Percentiles rank a stretch among this genome's conserved stretches.
phyloP scores from a whole-genome alignment of 2,329 filamentous ascomycete genomes.

The Dactylellina haptotyla region DNA sequence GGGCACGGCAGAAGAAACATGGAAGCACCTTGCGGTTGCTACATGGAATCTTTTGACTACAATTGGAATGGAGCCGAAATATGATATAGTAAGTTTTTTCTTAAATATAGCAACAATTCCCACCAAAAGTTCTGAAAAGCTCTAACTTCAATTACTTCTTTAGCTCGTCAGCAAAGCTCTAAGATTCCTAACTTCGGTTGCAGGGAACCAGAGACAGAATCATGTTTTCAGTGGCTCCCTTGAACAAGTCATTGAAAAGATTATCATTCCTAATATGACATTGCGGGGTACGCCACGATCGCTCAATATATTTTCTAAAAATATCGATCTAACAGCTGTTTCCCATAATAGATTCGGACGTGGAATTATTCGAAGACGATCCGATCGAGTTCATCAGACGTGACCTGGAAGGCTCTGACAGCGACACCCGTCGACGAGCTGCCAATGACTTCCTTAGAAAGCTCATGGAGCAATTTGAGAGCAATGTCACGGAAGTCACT shows the following conservation, averaged over 20 bases:
- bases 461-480: constrained; percentile 87
- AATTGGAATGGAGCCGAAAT: constrained; percentile 87
- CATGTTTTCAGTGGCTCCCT: constrained; percentile 86
- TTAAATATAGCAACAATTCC: neutral
- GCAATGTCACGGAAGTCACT: constrained; percentile 84
- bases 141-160: neutral
- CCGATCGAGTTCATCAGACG: constrained; percentile 97
- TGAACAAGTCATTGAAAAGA: constrained; percentile 91
- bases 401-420: constrained; percentile 95
- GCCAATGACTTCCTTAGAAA: constrained; percentile 94
- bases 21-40: constrained; percentile 93
- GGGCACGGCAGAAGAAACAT: constrained; percentile 88
- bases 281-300: constrained; percentile 68
- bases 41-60: constrained; percentile 92
- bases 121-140: neutral
- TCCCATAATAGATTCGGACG: constrained; percentile 75
- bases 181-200: constrained; percentile 91
- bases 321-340: neutral
- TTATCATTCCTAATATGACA: constrained; percentile 90
- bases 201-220: constrained; percentile 79
- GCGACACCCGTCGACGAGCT: constrained; percentile 87
- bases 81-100: constrained; percentile 71
- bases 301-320: neutral
- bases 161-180: constrained; percentile 87
- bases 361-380: constrained; percentile 97